phyloP scores from a whole-genome alignment of 2,329 filamentous ascomycete genomes.

The Hypomyces perniciosus region DNA sequence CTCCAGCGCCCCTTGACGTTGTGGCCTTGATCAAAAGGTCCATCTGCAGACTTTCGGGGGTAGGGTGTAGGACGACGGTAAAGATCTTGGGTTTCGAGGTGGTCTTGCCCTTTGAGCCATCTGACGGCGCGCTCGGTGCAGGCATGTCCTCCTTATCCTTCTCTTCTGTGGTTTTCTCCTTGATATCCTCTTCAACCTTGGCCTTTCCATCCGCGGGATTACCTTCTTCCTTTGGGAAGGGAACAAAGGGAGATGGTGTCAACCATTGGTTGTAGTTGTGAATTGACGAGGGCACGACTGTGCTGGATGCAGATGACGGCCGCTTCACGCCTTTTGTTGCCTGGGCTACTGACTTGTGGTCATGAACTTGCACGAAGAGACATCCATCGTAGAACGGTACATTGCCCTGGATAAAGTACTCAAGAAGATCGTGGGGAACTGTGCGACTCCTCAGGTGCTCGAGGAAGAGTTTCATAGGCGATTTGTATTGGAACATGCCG shows the following conservation, averaged over 20 bases:
- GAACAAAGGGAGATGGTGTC: constrained; percentile 79
- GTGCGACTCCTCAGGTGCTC: constrained; percentile 72
- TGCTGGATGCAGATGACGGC: constrained; percentile 48
- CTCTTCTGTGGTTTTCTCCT: constrained; percentile 24
- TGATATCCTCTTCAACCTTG: constrained; percentile 34
- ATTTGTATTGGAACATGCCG: constrained; percentile 85
- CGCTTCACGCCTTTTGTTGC: constrained; percentile 50
- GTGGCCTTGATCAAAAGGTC: constrained; percentile 72
- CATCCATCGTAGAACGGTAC: constrained; percentile 91
- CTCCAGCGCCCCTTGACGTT: constrained; percentile 52
- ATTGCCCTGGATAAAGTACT: constrained; percentile 63
- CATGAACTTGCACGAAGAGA: constrained; percentile 88
- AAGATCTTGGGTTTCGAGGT: constrained; percentile 56
- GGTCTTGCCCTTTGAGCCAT: constrained; percentile 30
- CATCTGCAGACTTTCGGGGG: constrained; percentile 64
- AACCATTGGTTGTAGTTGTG: constrained; percentile 89
- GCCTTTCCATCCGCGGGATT: constrained; percentile 16
- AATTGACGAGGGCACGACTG: constrained; percentile 69
- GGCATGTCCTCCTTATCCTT: constrained; percentile 56
- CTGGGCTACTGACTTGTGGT: constrained; percentile 65
- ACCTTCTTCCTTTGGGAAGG: constrained; percentile 60
- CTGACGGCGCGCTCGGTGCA: constrained; percentile 42
- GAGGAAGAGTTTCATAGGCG: constrained; percentile 77
- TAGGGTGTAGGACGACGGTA: constrained; percentile 82
- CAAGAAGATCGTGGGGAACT: constrained; percentile 82